Conservation (phyloP, 73 alveolate genomes). For the Vitrella brassicaformis region DNA sequence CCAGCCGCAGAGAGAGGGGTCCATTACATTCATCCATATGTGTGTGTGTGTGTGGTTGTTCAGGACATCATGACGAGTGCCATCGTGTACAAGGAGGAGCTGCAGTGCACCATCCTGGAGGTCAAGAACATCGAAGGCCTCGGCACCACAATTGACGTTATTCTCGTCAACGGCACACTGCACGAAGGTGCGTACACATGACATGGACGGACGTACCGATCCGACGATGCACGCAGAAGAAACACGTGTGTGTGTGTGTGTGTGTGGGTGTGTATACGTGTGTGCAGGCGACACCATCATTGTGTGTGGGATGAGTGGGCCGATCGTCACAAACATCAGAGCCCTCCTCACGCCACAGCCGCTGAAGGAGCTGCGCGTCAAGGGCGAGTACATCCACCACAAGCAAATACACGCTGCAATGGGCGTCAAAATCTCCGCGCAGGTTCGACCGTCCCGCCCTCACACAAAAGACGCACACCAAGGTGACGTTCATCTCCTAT, state of each 20-base stretch:
- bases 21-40: too few relatives aligned
- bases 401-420: constrained; percentile 83
- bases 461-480: not conserved
- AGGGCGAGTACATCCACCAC: constrained; percentile 93
- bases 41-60: too few relatives aligned
- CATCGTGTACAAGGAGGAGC: constrained; percentile 19
- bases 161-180: constrained; percentile 90
- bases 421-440: constrained; percentile 90
- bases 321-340: constrained; percentile 91
- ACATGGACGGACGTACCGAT: too few relatives aligned
- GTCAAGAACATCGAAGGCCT: constrained; percentile 91
- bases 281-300: constrained; percentile 92
- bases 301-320: constrained; percentile 95
- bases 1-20: too few relatives aligned
- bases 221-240: too few relatives aligned
- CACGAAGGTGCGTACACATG: too few relatives aligned
- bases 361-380: constrained; percentile 96
- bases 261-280: too few relatives aligned
- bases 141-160: constrained; percentile 97
- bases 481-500: too few relatives aligned
- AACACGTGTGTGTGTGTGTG: too few relatives aligned
- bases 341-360: constrained; percentile 98
- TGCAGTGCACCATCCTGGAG: constrained; percentile 77
- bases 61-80: constrained; percentile 10
- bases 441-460: not conserved